Evolutionary conservation across 2,329 filamentous ascomycete species (phyloP).

Genomic region (Aspergillus brasiliensis): DNA sequence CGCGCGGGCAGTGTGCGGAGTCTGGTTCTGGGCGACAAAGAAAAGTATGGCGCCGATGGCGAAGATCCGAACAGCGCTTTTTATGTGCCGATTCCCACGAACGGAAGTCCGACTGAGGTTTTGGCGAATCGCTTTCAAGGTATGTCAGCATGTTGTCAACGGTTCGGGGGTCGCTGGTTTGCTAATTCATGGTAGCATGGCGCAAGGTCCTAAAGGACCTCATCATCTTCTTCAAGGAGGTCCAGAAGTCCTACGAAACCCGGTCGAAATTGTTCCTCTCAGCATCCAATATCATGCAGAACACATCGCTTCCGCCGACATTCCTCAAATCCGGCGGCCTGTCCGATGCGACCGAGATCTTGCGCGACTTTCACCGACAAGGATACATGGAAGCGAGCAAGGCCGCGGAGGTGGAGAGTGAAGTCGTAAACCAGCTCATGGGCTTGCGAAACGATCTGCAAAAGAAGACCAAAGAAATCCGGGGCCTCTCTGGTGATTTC

Average conservation of each 20-base stretch:
- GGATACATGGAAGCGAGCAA: slow-evolving; percentile 81
- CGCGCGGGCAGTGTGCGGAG: slow-evolving; percentile 86
- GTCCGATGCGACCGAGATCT: slow-evolving; percentile 78
- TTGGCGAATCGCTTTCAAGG: slow-evolving; percentile 87
- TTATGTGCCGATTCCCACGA: slow-evolving; percentile 84
- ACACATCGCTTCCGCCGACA: slow-evolving; percentile 70
- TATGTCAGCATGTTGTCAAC: slow-evolving; percentile 46
- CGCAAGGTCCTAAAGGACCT: slow-evolving; percentile 92
- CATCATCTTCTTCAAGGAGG: slow-evolving; percentile 89
- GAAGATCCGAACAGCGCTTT: slow-evolving; percentile 78
- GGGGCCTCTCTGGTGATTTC: slow-evolving; percentile 88
- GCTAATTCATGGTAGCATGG: slow-evolving; percentile 66
- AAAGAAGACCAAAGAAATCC: slow-evolving; percentile 99
- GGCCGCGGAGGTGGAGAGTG: slow-evolving; percentile 84
- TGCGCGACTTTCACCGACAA: slow-evolving; percentile 80
- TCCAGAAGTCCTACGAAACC: slow-evolving; percentile 85
- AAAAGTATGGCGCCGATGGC: slow-evolving; percentile 47
- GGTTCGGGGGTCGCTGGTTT: background rate
- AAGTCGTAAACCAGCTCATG: slow-evolving; percentile 84
- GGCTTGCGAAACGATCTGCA: slow-evolving; percentile 84
- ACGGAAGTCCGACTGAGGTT: slow-evolving; percentile 82
- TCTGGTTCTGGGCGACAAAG: slow-evolving; percentile 68
- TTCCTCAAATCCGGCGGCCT: slow-evolving; percentile 84
- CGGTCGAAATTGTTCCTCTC: slow-evolving; percentile 80
- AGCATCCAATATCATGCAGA: slow-evolving; percentile 81